These are phyloP conservation scores for Deinandra increscens DNA, from an alignment of 129 eudicot species.

Conservation along the genomic window DNA sequence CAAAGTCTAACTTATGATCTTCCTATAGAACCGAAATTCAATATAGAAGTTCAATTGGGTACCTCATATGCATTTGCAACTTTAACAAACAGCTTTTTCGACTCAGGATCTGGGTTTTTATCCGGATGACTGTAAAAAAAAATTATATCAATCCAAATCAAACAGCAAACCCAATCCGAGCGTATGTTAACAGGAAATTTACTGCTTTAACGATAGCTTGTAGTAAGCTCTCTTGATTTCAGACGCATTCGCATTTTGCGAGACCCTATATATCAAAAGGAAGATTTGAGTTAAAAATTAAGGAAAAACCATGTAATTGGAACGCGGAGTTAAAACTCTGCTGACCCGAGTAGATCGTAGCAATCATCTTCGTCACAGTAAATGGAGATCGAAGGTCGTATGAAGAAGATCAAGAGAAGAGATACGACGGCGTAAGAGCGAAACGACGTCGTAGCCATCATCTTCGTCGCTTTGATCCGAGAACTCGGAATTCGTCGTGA, in stretches of 20 bases:
- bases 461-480: conserved; percentile 35
- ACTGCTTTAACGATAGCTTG: conserved; percentile 95
- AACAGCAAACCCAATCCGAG: conserved; percentile 6
- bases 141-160: conserved; percentile 12
- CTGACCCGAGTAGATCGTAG: conserved; percentile 92
- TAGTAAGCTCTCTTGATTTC: conserved; percentile 92
- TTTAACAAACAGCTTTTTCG: conserved; percentile 81
- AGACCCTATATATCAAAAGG: conserved; percentile 50
- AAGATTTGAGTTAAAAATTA: conserved; percentile 8
- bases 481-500: conserved; percentile 28
- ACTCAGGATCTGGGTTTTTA: conserved; percentile 95
- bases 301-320: not conserved
- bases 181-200: conserved; percentile 29
- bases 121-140: conserved; percentile 76
- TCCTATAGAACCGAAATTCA: not conserved
- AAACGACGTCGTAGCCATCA: conserved; percentile 37
- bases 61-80: conserved; percentile 98
- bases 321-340: not conserved
- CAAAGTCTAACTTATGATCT: conserved; percentile 6
- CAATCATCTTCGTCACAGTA: conserved; percentile 99
- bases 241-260: conserved; percentile 82
- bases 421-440: conserved; percentile 51
- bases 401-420: conserved; percentile 44
- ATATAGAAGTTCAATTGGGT: conserved; percentile 8
- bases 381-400: conserved; percentile 69